These are phyloP conservation scores for Termitomyces sp. DNA, from an alignment of 768 basidiomycete genomes.

Conservation along the genomic window DNA sequence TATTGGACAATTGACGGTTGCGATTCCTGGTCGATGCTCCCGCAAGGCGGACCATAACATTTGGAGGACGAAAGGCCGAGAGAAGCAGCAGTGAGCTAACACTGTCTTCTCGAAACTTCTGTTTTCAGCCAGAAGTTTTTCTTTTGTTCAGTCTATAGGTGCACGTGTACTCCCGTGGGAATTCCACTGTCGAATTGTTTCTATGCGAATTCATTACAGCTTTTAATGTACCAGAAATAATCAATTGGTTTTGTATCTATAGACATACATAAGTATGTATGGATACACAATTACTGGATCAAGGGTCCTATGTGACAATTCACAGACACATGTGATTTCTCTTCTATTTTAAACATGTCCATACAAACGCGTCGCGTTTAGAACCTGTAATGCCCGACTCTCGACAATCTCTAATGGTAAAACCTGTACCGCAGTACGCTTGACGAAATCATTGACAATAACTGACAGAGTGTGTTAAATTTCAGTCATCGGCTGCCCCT, in stretches of 20 bases:
- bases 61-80: conserved; percentile 37
- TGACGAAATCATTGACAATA: neutral
- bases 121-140: conserved; percentile 2
- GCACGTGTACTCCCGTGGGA: conserved; percentile 1
- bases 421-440: neutral
- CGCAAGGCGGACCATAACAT: conserved; percentile 83
- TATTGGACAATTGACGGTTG: conserved; percentile 80
- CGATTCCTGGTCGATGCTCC: conserved; percentile 68
- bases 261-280: neutral
- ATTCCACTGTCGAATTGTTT: neutral
- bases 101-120: conserved; percentile 5
- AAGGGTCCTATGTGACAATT: neutral
- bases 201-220: neutral
- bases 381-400: too few relatives aligned
- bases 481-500: too few relatives aligned
- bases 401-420: neutral
- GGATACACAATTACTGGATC: neutral
- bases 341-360: neutral
- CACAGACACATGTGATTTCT: too few relatives aligned
- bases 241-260: neutral
- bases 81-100: conserved; percentile 1
- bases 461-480: neutral
- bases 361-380: neutral
- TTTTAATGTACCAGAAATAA: neutral
- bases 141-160: neutral